These are phyloP conservation scores for Eutypa lata DNA, from an alignment of 2,329 filamentous ascomycete genomes.

Conservation along the genomic window DNA sequence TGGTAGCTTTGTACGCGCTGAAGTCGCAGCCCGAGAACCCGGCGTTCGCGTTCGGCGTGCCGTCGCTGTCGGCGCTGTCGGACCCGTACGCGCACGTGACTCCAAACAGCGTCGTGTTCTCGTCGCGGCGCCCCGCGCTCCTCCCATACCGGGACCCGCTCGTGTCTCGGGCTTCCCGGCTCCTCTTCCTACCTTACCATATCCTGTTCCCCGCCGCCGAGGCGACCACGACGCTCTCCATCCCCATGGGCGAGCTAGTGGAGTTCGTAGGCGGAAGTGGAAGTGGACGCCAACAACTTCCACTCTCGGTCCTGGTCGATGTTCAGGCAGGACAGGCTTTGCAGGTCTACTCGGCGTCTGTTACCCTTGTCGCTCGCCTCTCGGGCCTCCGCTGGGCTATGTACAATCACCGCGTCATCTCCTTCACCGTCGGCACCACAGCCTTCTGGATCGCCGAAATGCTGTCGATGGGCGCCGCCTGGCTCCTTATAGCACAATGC, in stretches of 20 bases:
- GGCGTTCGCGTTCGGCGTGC: conserved; percentile 20
- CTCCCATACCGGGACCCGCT: conserved; percentile 75
- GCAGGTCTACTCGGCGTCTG: conserved; percentile 69
- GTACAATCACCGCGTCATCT: conserved; percentile 74
- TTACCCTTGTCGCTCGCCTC: conserved; percentile 72
- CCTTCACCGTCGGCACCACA: conserved; percentile 65
- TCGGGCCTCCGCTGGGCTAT: conserved; percentile 79
- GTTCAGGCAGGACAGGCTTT: conserved; percentile 66
- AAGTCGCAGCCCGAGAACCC: conserved; percentile 38
- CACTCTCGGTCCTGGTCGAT: conserved; percentile 54
- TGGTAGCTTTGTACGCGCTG: conserved; percentile 77
- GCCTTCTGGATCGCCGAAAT: conserved; percentile 78
- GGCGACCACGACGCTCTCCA: conserved; percentile 60
- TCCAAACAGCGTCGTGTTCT: conserved; percentile 48
- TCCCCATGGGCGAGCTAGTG: conserved; percentile 72
- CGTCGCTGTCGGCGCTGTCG: conserved; percentile 13
- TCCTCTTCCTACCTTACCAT: conserved; percentile 66
- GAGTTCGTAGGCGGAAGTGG: conserved; percentile 48
- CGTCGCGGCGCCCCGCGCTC: conserved; percentile 70
- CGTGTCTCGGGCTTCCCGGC: conserved; percentile 57
- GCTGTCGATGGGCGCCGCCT: conserved; percentile 61
- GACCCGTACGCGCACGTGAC: conserved; percentile 34
- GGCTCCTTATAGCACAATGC: conserved; percentile 49
- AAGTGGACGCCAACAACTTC: conserved; percentile 30
- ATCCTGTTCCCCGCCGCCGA: conserved; percentile 59